These are phyloP conservation scores for Hyaloraphidium curvatum DNA, from an alignment of 192 early-diverging fungal genomes.

Conservation along the genomic window DNA sequence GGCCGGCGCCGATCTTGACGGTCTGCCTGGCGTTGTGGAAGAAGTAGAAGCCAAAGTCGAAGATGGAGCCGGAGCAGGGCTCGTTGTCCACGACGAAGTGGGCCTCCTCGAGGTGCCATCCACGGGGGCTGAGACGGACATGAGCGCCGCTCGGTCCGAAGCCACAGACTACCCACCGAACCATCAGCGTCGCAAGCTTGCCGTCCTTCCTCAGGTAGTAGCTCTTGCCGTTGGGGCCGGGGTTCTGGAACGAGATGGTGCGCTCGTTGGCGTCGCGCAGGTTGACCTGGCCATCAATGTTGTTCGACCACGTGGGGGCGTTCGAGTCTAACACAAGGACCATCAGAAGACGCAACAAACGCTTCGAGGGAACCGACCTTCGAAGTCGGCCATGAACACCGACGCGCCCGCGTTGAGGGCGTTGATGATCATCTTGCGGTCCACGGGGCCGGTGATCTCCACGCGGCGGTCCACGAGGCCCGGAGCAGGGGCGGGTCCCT, in stretches of 20 bases:
- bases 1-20: conserved; percentile 69
- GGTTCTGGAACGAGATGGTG: conserved; percentile 65
- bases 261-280: conserved; percentile 80
- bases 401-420: conserved; percentile 85
- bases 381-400: conserved; percentile 98
- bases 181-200: conserved; percentile 75
- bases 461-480: conserved; percentile 80
- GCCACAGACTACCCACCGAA: conserved; percentile 33
- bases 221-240: conserved; percentile 66
- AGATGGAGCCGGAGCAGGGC: conserved; percentile 85
- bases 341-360: background rate
- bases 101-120: conserved; percentile 97
- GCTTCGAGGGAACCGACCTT: conserved; percentile 16
- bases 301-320: conserved; percentile 92
- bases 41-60: conserved; percentile 96
- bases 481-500: conserved; percentile 69
- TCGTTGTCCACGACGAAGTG: conserved; percentile 84
- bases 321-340: conserved; percentile 54
- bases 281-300: conserved; percentile 77
- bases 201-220: conserved; percentile 82
- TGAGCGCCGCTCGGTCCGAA: background rate
- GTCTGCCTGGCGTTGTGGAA: conserved; percentile 89
- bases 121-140: conserved; percentile 52
- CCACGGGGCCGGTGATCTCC: conserved; percentile 94
- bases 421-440: conserved; percentile 99